Evolutionary conservation across 2,329 filamentous ascomycete species (phyloP).

Genomic region (Microsporum canis): DNA sequence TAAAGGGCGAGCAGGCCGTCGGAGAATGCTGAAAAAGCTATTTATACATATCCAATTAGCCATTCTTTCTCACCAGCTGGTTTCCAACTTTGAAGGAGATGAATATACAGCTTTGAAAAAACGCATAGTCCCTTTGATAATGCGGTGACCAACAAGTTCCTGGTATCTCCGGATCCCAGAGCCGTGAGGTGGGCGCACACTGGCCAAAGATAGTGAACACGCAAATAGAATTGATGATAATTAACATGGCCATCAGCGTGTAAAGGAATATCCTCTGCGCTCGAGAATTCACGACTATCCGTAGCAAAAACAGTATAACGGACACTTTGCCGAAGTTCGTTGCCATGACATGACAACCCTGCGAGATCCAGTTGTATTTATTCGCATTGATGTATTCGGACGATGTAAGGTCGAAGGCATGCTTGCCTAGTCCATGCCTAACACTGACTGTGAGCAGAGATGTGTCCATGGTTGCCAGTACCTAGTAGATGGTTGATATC

Average conservation of each 20-base stretch:
- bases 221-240: slow-evolving; percentile 8
- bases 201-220: slow-evolving; percentile 10
- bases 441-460: slow-evolving; percentile 7
- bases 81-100: neutral
- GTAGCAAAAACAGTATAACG: slow-evolving; percentile 11
- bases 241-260: slow-evolving; percentile 8
- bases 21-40: slow-evolving; percentile 12
- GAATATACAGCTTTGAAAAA: slow-evolving; percentile 10
- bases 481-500: neutral
- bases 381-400: slow-evolving; percentile 8
- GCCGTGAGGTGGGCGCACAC: slow-evolving; percentile 6
- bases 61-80: neutral
- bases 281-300: slow-evolving; percentile 8
- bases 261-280: slow-evolving; percentile 6
- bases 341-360: slow-evolving; percentile 11
- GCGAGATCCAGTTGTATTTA: slow-evolving; percentile 12
- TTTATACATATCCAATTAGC: neutral
- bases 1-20: slow-evolving; percentile 13
- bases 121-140: slow-evolving; percentile 9
- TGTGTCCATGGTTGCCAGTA: slow-evolving; percentile 3
- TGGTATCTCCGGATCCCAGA: slow-evolving; percentile 6
- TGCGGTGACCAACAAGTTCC: slow-evolving; percentile 10
- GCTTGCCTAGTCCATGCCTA: slow-evolving; percentile 8
- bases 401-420: slow-evolving; percentile 7
- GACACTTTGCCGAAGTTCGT: slow-evolving; percentile 14